phyloP scores from a whole-genome alignment of 257 asterid species.

The Misopates orontium region DNA sequence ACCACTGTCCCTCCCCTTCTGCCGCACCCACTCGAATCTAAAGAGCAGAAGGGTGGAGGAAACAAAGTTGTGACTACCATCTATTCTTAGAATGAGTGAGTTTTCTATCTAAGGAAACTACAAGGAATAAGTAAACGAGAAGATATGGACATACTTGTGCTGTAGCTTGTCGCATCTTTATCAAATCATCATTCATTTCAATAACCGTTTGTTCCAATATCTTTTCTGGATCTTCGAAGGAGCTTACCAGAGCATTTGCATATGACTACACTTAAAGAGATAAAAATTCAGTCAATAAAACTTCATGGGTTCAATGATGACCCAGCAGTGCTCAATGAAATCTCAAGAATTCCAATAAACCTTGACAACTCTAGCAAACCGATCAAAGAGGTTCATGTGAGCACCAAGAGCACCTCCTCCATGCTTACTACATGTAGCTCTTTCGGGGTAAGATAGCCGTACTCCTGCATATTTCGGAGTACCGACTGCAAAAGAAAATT shows the following conservation, averaged over 20 bases:
- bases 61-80: not conserved
- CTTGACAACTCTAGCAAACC: conserved; percentile 96
- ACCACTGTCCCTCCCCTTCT: not conserved
- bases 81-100: not conserved
- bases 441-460: conserved; percentile 47
- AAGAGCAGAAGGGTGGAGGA: not conserved
- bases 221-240: conserved; percentile 97
- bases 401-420: conserved; percentile 72
- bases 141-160: conserved; percentile 69
- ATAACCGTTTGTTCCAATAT: conserved; percentile 89
- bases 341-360: conserved; percentile 38
- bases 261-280: conserved; percentile 44
- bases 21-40: not conserved
- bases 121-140: conserved; percentile 3
- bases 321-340: conserved; percentile 3
- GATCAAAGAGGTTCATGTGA: conserved; percentile 86
- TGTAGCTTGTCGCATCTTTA: conserved; percentile 98
- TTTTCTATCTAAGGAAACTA: not conserved
- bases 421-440: conserved; percentile 46
- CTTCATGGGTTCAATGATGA: not conserved
- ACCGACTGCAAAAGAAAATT: conserved; percentile 54
- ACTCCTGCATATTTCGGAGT: conserved; percentile 46
- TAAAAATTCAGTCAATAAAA: not conserved
- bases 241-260: conserved; percentile 79
- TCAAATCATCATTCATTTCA: conserved; percentile 89